phyloP scores from a whole-genome alignment of 1,284 basidiomycete genomes.

The Puccinia coronata region DNA sequence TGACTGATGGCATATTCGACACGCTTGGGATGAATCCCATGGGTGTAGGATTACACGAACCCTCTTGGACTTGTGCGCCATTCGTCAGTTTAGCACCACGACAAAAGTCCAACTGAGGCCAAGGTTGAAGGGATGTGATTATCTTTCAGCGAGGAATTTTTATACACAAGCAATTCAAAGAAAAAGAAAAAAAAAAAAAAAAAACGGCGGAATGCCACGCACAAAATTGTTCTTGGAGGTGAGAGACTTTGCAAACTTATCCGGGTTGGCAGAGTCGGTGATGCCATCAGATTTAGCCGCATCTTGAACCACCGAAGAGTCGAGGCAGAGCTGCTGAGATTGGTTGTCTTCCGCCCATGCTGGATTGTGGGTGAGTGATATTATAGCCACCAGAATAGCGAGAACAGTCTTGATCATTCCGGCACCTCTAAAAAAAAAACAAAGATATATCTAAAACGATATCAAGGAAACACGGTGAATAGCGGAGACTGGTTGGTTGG shows the following conservation, averaged over 20 bases:
- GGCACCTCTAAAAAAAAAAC: too few relatives aligned
- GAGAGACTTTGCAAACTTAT: conserved; percentile 19
- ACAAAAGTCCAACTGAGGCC: conserved; percentile 35
- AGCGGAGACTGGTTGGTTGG: too few relatives aligned
- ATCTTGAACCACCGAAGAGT: conserved; percentile 29
- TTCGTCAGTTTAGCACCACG: conserved; percentile 29
- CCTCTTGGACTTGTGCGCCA: conserved; percentile 30
- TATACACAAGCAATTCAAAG: too few relatives aligned
- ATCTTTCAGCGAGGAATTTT: background rate
- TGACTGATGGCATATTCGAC: conserved; percentile 43
- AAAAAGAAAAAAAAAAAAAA: too few relatives aligned
- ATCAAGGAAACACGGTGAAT: too few relatives aligned
- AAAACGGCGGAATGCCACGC: background rate
- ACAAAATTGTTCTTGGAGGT: conserved; percentile 46
- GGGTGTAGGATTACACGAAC: conserved; percentile 46
- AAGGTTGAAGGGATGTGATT: background rate
- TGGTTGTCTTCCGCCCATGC: background rate
- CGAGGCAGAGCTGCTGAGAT: conserved; percentile 15
- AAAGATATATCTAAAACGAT: too few relatives aligned
- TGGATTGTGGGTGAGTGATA: background rate
- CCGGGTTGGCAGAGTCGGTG: conserved; percentile 21
- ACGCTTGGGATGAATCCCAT: conserved; percentile 35
- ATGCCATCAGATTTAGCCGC: conserved; percentile 23
- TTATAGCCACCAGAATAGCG: background rate
- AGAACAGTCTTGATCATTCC: too few relatives aligned